These are phyloP conservation scores for Euphrasia arctica DNA, from an alignment of 305 asterid genomes.

Conservation along the genomic window DNA sequence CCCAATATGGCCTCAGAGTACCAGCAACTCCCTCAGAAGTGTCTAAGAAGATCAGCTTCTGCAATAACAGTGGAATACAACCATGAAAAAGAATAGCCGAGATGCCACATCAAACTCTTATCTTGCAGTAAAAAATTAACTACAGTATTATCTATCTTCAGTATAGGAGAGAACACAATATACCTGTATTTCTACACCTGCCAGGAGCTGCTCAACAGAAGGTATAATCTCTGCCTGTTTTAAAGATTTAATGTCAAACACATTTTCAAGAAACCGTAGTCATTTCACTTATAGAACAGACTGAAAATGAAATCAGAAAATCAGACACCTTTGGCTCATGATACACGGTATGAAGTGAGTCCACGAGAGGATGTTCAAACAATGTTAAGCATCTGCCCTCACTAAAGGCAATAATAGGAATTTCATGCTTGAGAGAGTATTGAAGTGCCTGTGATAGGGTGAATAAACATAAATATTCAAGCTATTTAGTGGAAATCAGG, in stretches of 20 bases:
- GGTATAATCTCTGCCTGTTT: slow-evolving; percentile 91
- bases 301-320: slow-evolving; percentile 17
- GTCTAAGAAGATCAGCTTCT: slow-evolving; percentile 91
- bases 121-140: too few relatives aligned
- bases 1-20: slow-evolving; percentile 89
- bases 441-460: slow-evolving; percentile 60
- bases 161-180: not conserved
- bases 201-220: slow-evolving; percentile 73
- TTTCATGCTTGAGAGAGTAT: slow-evolving; percentile 72
- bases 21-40: slow-evolving; percentile 73
- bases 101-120: not conserved
- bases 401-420: slow-evolving; percentile 88
- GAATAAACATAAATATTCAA: slow-evolving; percentile 12
- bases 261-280: slow-evolving; percentile 26
- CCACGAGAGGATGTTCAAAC: slow-evolving; percentile 89
- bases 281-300: slow-evolving; percentile 18
- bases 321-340: slow-evolving; percentile 85
- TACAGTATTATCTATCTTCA: too few relatives aligned
- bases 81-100: slow-evolving; percentile 16
- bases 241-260: slow-evolving; percentile 26
- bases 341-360: slow-evolving; percentile 82
- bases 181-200: slow-evolving; percentile 81
- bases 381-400: slow-evolving; percentile 80
- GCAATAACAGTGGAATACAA: slow-evolving; percentile 27
- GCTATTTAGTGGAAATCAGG: slow-evolving; percentile 13